Conservation (phyloP, 2,329 filamentous ascomycete genomes). For the Ophiostoma montium region DNA sequence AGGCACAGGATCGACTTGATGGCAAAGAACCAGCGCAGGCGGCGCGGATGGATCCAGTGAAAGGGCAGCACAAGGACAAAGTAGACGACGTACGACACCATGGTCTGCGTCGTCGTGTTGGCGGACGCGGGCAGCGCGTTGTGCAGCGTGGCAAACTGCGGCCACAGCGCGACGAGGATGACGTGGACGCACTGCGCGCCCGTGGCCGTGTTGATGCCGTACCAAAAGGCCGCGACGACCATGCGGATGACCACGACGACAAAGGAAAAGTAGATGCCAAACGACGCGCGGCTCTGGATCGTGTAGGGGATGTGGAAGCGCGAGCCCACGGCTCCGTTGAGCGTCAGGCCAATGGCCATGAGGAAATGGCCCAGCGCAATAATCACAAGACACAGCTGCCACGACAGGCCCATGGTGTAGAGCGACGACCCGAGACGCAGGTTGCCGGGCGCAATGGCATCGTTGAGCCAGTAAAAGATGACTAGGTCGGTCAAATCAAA, state of each 20-base stretch:
- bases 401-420: background rate
- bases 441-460: background rate
- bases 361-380: background rate
- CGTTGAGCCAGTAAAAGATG: background rate
- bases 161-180: slow-evolving; percentile 75
- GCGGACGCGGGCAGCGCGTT: slow-evolving; percentile 25
- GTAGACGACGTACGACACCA: slow-evolving; percentile 16
- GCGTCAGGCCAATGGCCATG: background rate
- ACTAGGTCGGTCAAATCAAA: no score
- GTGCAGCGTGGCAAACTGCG: slow-evolving; percentile 17
- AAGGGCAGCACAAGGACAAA: slow-evolving; percentile 17
- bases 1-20: slow-evolving; percentile 80
- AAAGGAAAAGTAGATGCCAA: slow-evolving; percentile 63
- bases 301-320: background rate
- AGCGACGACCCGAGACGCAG: background rate
- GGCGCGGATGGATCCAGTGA: slow-evolving; percentile 18
- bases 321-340: background rate
- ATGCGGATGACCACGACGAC: slow-evolving; percentile 21
- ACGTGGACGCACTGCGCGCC: slow-evolving; percentile 73
- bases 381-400: background rate
- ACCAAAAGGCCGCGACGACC: slow-evolving; percentile 25
- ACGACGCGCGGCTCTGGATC: slow-evolving; percentile 31
- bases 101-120: slow-evolving; percentile 19
- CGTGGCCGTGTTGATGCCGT: slow-evolving; percentile 62
- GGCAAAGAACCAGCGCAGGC: slow-evolving; percentile 31